Evolutionary conservation across 1,284 basidiomycete species (phyloP), one percentile per base, ranked within the genome.

Genomic region (Violaceomyces palustris): DNA sequence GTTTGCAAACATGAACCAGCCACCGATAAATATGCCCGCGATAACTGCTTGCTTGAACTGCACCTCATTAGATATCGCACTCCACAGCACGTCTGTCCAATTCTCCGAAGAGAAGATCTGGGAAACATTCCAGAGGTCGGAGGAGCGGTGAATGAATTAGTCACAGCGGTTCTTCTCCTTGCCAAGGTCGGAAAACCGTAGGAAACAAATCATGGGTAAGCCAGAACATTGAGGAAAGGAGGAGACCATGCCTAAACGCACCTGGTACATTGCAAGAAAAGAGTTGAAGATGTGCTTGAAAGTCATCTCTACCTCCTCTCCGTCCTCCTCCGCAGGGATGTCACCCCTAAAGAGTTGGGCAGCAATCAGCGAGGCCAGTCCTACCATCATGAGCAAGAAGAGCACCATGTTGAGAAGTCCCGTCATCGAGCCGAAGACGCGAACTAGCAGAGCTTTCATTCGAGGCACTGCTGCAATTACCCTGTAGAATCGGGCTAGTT

Each of bases 71-170:
- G 75, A 75, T 1, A 84, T 80, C 0, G 84, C 81, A 22, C 75
- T 77, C 67, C 89, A 93, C n/a, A 96, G 73, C 1, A 91, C 78
- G 42, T 80, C 78, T 2, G 87, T 87, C 93, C 93, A 98, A 73
- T 97, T 87, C 74, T 98, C 93, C 0, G 89, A 89, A 0, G 91
- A 90, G 76, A 92, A 89, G 6, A 97, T 79, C 75, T 93, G 83
- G 10, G 12, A 33, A 8, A 15, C 38, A 33, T n/a, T n/a, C n/a
- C n/a, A n/a, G n/a, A n/a, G n/a, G n/a, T n/a, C n/a, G n/a, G n/a
- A n/a, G n/a, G n/a, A n/a, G n/a, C n/a, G n/a, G n/a, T n/a, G n/a
- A n/a, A n/a, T n/a, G n/a, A n/a, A n/a, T n/a, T n/a, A n/a, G n/a
- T n/a, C n/a, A n/a, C n/a, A n/a, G n/a, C n/a, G n/a, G n/a, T n/a